These are phyloP conservation scores for Yamadazyma endophytica DNA, from an alignment of 805 yeast species.

Conservation along the genomic window DNA sequence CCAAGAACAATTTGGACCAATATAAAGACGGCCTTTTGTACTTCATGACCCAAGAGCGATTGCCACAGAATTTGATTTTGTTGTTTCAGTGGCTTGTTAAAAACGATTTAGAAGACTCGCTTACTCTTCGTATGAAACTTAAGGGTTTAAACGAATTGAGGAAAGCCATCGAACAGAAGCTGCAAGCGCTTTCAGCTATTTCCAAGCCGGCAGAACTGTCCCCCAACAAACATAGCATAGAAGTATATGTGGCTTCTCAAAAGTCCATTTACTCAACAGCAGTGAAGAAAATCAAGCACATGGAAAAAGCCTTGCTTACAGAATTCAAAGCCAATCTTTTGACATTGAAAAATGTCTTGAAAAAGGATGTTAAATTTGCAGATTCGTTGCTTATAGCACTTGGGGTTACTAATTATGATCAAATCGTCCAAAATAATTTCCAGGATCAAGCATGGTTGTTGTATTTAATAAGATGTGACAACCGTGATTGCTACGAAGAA, in stretches of 20 bases:
- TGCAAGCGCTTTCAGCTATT: constrained; percentile 20
- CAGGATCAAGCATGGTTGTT: constrained; percentile 57
- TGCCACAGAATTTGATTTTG: constrained; percentile 44
- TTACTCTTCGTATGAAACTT: constrained; percentile 51
- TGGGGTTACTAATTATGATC: constrained; percentile 55
- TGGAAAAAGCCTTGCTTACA: constrained; percentile 44
- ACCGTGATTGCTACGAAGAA: constrained; percentile 30
- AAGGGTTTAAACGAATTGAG: constrained; percentile 58
- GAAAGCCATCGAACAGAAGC: constrained; percentile 49
- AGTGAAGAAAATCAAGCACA: constrained; percentile 40
- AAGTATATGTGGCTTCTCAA: constrained; percentile 48
- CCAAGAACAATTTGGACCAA: constrained; percentile 9
- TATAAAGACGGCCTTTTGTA: constrained; percentile 36
- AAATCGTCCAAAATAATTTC: constrained; percentile 43
- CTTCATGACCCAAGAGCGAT: constrained; percentile 25
- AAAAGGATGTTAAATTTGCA: constrained; percentile 49
- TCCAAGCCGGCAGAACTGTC: constrained; percentile 6
- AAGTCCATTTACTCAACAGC: constrained; percentile 41
- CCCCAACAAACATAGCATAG: constrained; percentile 20
- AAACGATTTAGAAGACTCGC: constrained; percentile 40
- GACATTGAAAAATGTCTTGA: constrained; percentile 56
- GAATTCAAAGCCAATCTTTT: constrained; percentile 42
- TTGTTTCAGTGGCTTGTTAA: constrained; percentile 55
- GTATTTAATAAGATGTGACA: constrained; percentile 60
- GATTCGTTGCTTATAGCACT: constrained; percentile 52